Conservation (phyloP, 805 yeast genomes). For the Candida golubevii region DNA sequence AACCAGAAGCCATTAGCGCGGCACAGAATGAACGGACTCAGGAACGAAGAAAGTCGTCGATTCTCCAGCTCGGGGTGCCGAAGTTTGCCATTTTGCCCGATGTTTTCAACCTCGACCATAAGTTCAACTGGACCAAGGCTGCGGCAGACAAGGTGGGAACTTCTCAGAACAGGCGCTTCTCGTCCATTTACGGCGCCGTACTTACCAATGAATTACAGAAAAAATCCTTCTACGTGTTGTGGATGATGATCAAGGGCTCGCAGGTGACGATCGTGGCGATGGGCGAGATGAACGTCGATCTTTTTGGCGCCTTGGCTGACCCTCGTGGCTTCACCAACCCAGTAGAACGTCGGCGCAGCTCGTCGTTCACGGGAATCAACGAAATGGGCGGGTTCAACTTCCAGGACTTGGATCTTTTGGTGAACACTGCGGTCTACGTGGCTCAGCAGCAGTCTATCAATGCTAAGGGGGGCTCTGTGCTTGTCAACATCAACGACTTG, state of each 20-base stretch:
- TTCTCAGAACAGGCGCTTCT: slow-evolving; percentile 10
- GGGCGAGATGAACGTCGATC: slow-evolving; percentile 33
- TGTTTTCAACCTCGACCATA: neutral
- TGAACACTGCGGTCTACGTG: slow-evolving; percentile 27
- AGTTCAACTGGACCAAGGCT: slow-evolving; percentile 2
- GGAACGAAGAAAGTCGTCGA: slow-evolving; percentile 23
- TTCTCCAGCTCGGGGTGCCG: slow-evolving; percentile 22
- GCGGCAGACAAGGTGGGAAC: slow-evolving; percentile 10
- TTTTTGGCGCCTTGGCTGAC: slow-evolving; percentile 16
- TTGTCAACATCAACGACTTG: slow-evolving; percentile 28
- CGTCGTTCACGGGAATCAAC: slow-evolving; percentile 36
- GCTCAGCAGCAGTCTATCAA: slow-evolving; percentile 18
- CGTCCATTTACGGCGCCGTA: slow-evolving; percentile 33
- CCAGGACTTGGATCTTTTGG: slow-evolving; percentile 35
- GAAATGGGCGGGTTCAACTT: slow-evolving; percentile 40
- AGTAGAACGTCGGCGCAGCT: slow-evolving; percentile 23
- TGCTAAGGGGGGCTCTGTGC: slow-evolving; percentile 12
- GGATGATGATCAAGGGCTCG: slow-evolving; percentile 23
- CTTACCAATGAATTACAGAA: slow-evolving; percentile 36
- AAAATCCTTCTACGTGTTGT: slow-evolving; percentile 31
- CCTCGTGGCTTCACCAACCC: neutral
- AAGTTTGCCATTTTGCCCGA: slow-evolving; percentile 33
- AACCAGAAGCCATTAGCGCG: too few relatives aligned
- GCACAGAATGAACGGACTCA: neutral
- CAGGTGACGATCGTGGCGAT: slow-evolving; percentile 26